Percentiles rank a stretch among this genome's conserved stretches.
Conservation (phyloP, 2,329 filamentous ascomycete species). For the Ceratocystis lukuohia region DNA sequence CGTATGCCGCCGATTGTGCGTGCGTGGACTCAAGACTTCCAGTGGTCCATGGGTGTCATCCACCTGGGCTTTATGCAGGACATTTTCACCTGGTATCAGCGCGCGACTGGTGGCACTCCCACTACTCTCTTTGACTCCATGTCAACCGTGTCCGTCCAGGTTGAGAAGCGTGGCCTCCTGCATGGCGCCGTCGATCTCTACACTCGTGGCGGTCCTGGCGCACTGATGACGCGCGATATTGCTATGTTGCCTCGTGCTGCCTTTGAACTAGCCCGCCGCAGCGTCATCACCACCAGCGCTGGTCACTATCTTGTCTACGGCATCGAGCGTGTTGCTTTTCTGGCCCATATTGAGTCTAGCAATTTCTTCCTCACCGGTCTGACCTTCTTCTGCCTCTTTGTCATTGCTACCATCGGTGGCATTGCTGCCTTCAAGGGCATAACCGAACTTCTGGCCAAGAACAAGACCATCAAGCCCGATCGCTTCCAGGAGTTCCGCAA, state of each 20-base stretch:
- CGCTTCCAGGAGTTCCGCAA: constrained; percentile 90
- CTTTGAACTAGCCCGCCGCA: constrained; percentile 38
- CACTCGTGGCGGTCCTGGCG: constrained; percentile 33
- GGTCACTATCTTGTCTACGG: constrained; percentile 56
- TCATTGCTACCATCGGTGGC: constrained; percentile 56
- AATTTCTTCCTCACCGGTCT: constrained; percentile 91
- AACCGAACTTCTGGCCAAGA: constrained; percentile 62
- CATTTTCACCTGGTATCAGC: constrained; percentile 91
- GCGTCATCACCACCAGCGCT: constrained; percentile 39
- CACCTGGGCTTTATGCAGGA: constrained; percentile 72
- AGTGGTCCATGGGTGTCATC: constrained; percentile 97
- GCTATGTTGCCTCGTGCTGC: constrained; percentile 37
- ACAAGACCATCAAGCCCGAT: constrained; percentile 66
- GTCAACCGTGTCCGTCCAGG: constrained; percentile 64
- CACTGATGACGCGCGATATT: constrained; percentile 35
- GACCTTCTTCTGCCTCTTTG: constrained; percentile 76
- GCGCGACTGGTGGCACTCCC: constrained; percentile 76
- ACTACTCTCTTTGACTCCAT: constrained; percentile 65
- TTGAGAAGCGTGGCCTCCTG: constrained; percentile 49
- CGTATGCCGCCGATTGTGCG: constrained; percentile 74
- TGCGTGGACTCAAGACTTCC: constrained; percentile 93
- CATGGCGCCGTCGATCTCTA: constrained; percentile 28
- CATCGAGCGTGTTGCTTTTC: constrained; percentile 81
- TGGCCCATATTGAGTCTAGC: constrained; percentile 68
- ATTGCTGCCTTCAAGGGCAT: constrained; percentile 69